Conservation (phyloP, 805 yeast genomes). For the Candida tibetensis region DNA sequence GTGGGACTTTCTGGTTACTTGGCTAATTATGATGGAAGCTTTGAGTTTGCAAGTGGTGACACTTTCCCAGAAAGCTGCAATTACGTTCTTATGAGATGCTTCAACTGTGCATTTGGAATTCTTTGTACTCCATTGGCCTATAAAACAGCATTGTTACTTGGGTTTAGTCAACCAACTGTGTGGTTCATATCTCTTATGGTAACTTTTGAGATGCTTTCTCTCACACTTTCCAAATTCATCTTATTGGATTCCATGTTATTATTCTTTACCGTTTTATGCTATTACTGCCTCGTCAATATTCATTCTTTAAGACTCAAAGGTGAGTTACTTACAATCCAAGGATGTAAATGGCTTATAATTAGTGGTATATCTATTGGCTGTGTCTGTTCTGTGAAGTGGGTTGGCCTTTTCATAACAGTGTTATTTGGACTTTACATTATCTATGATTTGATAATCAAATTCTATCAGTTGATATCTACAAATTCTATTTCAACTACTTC, state of each 20-base stretch:
- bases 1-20: constrained; percentile 75
- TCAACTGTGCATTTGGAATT: constrained; percentile 67
- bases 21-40: constrained; percentile 82
- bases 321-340: constrained; percentile 36
- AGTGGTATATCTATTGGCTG: constrained; percentile 75
- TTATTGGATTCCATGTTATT: constrained; percentile 73
- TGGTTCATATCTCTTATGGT: constrained; percentile 64
- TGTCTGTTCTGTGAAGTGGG: constrained; percentile 85
- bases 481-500: constrained; percentile 14
- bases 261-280: constrained; percentile 60
- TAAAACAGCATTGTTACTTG: constrained; percentile 34
- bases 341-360: constrained; percentile 54
- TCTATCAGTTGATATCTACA: constrained; percentile 30
- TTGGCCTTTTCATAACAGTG: constrained; percentile 66
- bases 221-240: constrained; percentile 71
- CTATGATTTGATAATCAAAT: constrained; percentile 49
- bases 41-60: constrained; percentile 67
- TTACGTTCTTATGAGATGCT: constrained; percentile 63
- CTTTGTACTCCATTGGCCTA: constrained; percentile 70
- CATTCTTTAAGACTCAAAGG: constrained; percentile 44
- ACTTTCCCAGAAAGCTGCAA: constrained; percentile 60
- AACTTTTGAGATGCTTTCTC: constrained; percentile 63
- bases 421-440: constrained; percentile 59
- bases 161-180: constrained; percentile 35
- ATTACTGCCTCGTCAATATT: constrained; percentile 40